Percentiles rank a stretch among this genome's conserved stretches.
Conservation (phyloP, 202 grass and related monocot species). For the Bolboschoenoplectus hybrid region DNA sequence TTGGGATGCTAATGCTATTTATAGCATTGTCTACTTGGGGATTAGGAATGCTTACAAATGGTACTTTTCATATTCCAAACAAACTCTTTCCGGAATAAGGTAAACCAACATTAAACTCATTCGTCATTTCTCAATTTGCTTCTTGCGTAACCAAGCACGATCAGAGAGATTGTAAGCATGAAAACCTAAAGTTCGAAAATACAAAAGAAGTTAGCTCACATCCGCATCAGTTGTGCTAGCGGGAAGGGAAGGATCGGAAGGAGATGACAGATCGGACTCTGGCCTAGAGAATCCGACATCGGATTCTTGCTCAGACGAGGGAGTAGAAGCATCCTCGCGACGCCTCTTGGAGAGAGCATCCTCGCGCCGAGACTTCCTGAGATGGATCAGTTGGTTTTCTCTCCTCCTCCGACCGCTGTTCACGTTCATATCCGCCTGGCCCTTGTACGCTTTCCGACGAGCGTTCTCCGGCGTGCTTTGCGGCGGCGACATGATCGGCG, state of each 20-base stretch:
- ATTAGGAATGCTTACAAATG: not conserved
- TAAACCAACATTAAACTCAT: not conserved
- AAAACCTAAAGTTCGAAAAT: not conserved
- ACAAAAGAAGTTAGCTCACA: constrained; percentile 38
- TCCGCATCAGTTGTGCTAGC: constrained; percentile 42
- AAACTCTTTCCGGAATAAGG: not conserved
- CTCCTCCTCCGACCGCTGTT: constrained; percentile 57
- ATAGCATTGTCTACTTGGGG: not conserved
- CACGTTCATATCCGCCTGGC: constrained; percentile 42
- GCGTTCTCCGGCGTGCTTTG: constrained; percentile 44
- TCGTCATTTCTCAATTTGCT: not conserved
- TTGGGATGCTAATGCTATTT: not conserved
- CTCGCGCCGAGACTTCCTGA: constrained; percentile 66
- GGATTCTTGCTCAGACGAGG: not conserved
- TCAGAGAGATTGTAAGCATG: not conserved
- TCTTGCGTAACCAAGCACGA: not conserved
- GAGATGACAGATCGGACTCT: constrained; percentile 1
- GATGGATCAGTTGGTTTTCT: constrained; percentile 58
- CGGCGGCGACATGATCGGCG: constrained; percentile 7
- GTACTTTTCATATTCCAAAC: not conserved
- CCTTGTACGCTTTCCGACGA: constrained; percentile 67
- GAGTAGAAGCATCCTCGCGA: constrained; percentile 16
- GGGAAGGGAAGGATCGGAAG: constrained; percentile 25
- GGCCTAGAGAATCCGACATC: not conserved
- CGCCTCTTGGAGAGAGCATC: constrained; percentile 73